These are phyloP conservation scores for Alternaria gansuensis DNA, from an alignment of 2,329 filamentous ascomycete species.

Conservation along the genomic window DNA sequence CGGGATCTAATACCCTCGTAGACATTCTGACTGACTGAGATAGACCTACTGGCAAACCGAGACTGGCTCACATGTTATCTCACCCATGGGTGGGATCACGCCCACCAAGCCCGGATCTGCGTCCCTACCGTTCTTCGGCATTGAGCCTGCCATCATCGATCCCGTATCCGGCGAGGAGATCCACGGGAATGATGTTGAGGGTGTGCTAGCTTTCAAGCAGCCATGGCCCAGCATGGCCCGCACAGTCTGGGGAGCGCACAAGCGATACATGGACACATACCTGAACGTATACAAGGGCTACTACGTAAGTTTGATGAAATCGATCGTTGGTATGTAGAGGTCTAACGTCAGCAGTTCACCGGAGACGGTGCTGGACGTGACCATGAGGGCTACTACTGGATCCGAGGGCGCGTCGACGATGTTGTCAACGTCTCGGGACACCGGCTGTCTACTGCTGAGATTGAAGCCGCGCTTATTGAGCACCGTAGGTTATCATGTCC, in stretches of 20 bases:
- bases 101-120: slow-evolving; percentile 97
- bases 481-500: slow-evolving; percentile 64
- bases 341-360: slow-evolving; percentile 70
- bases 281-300: slow-evolving; percentile 97
- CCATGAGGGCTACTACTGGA: slow-evolving; percentile 99
- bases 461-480: slow-evolving; percentile 95
- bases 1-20: neutral
- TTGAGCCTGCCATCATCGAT: slow-evolving; percentile 97
- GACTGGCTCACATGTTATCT: slow-evolving; percentile 95
- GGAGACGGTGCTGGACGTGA: slow-evolving; percentile 95
- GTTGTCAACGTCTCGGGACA: slow-evolving; percentile 98
- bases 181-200: slow-evolving; percentile 94
- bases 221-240: slow-evolving; percentile 98
- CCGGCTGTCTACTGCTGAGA: slow-evolving; percentile 94
- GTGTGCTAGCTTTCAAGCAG: slow-evolving; percentile 96
- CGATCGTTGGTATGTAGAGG: neutral
- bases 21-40: slow-evolving; percentile 30
- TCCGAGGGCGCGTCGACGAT: slow-evolving; percentile 96
- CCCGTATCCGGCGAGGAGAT: slow-evolving; percentile 94
- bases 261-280: slow-evolving; percentile 99
- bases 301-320: slow-evolving; percentile 72
- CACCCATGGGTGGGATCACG: slow-evolving; percentile 89
- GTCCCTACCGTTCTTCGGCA: slow-evolving; percentile 96
- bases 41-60: slow-evolving; percentile 99
- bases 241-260: slow-evolving; percentile 96